Evolutionary conservation across 768 basidiomycete species (phyloP), one percentile per base, ranked within the genome.

Genomic region (Tephrocybe sp.): DNA sequence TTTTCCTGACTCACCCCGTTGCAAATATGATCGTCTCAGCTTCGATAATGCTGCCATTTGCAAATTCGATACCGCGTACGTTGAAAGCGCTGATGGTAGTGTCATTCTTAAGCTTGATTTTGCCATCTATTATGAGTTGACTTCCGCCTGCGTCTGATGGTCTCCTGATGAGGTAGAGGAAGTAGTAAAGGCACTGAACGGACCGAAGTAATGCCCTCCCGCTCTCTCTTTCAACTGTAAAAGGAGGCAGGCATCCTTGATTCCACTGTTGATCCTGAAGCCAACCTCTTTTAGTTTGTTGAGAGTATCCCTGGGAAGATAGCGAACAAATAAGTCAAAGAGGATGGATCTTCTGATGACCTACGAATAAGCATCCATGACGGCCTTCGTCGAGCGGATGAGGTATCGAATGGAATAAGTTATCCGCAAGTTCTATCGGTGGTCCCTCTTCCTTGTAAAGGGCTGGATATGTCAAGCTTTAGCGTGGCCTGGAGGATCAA

Each of bases 51-150:
- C 34, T 36, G 4, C 34, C 34, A n/a, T 36, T 36, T 14, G 15
- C 34, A n/a, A 36, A 36, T 36, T 36, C 34, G 15, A 36, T 36
- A 7, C 34, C 34, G 15, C 15, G 9, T 4, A 4, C 34, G 15
- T 36, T 7, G 34, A 36, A 36, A 14, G 34, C 62, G 62, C 23
- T 72, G 45, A 86, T 76, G 25, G 65, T 66, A 46, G 72, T 69
- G 52, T 82, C 83, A 64, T 76, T 83, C 70, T 88, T 88, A 56
- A 88, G 68, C 63, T 86, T 86, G 69, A 88, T 85, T 63, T 85
- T 83, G 18, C 84, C 81, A 54, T 85, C 81, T 24, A 79, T 74
- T 55, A 88, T 81, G 53, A 81, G 69, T 61, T 83, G 76, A 51
- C 77, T 77, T 3, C 76, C 81, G 51, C 85, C 85, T 43, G 78